Evolutionary conservation across 2,329 filamentous ascomycete species (phyloP).

Genomic region (Apiospora malaysiana): DNA sequence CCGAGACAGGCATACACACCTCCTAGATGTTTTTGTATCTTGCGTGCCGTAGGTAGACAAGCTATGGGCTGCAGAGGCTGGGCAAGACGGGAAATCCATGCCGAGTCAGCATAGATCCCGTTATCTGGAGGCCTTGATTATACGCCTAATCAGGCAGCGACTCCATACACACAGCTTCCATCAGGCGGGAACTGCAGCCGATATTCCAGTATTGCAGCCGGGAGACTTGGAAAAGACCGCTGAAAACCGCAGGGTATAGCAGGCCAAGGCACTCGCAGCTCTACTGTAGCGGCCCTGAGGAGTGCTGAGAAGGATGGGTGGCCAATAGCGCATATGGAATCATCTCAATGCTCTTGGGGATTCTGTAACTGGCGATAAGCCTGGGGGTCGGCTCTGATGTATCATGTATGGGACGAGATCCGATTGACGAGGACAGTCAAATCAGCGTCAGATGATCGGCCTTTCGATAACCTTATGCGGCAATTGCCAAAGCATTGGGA

Average conservation of each 20-base stretch:
- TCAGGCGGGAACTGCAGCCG: not conserved
- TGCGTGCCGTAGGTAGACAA: not conserved
- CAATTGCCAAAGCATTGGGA: not conserved
- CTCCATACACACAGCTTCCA: not conserved
- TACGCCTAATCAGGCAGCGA: not conserved
- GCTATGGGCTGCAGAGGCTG: not conserved
- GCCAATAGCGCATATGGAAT: not conserved
- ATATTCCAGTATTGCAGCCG: not conserved
- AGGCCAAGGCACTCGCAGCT: not conserved
- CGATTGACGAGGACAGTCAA: slow-evolving; percentile 2
- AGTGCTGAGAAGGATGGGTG: not conserved
- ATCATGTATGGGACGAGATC: not conserved
- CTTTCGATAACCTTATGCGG: not conserved
- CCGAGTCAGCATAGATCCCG: not conserved
- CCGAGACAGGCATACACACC: not conserved
- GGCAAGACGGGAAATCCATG: not conserved
- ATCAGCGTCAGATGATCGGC: not conserved
- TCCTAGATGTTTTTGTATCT: not conserved
- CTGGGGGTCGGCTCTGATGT: not conserved
- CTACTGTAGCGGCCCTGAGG: not conserved
- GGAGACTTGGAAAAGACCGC: not conserved
- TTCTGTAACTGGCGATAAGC: not conserved
- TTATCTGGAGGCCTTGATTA: not conserved
- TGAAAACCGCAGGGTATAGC: not conserved
- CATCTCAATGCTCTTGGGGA: not conserved